Base-by-base conservation (phyloP, 768 basidiomycete species). In the Suillus subalutaceus region DNA sequence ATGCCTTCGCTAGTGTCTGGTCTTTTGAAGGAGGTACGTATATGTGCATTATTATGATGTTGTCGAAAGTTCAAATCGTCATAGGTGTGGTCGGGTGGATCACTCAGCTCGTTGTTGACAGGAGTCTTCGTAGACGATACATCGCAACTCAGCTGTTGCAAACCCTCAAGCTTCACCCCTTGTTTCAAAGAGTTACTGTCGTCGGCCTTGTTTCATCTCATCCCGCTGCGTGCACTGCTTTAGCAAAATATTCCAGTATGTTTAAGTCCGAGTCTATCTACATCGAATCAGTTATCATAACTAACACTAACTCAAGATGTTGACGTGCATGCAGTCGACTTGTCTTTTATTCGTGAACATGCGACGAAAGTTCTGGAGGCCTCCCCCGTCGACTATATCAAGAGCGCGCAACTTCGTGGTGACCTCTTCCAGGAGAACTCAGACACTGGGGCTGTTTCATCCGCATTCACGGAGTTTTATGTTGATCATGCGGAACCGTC, bases 401-500 rank as follows among this genome's bases (percentile, higher is more conserved):
- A 70, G 56, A 60, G 58, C 37, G 66, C 66, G 10, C 20, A 65
- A 18, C 69, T 75, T 30, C 68, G 65, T 32, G 78, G 76, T 8
- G 66, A 68, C 3, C 70, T 78, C 18, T 77, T 75, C 58, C 58
- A 71, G 30, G 61, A 62, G 4, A 61, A 64, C 18, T 15, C 50
- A 38, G 44, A 61, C 7, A 43, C 63, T 12, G 74, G 72, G 8
- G 70, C 70, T 15, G 59, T 78, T 18, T 79, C 74, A 2, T 69
- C 66, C 23, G 68, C 70, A 1, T 67, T 67, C 66, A 80, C 80
- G 0, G 41, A 71, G 10, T 79, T 79, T 64, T 77, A 67, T 63
- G 69, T 80, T n/a, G 74, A 78, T 50, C 79, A 81, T 61, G 44
- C 15, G 0, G 78, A 78, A 48, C 78, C 78, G 0, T 62, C 72